These are phyloP conservation scores for Takakia lepidozioides DNA, from an alignment of 225 moss, liverwort and hornwort species.

Conservation along the genomic window DNA sequence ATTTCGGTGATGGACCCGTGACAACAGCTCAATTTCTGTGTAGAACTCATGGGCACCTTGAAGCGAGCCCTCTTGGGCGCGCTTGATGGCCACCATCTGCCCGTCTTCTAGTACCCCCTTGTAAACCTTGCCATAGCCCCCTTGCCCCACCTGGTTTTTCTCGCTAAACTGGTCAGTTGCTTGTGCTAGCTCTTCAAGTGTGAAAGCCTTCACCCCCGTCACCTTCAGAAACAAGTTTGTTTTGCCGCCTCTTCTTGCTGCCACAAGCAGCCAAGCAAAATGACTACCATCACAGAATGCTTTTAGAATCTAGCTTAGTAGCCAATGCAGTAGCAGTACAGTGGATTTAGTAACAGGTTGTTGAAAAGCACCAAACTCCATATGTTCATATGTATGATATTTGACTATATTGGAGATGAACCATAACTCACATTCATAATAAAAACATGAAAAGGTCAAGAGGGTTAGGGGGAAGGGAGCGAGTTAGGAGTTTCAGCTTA, in stretches of 20 bases:
- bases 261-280: conserved; percentile 6
- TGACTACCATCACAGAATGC: not conserved
- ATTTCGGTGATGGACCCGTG: conserved; percentile 68
- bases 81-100: conserved; percentile 48
- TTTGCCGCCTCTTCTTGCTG: conserved; percentile 23
- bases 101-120: conserved; percentile 24
- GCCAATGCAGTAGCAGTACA: no score
- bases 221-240: conserved; percentile 37
- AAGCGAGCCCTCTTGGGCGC: conserved; percentile 42
- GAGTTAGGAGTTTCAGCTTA: no score
- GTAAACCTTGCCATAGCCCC: conserved; percentile 71
- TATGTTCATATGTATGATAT: no score
- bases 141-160: conserved; percentile 29
- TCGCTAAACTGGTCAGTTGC: conserved; percentile 50
- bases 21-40: conserved; percentile 63
- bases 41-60: conserved; percentile 64
- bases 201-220: conserved; percentile 40
- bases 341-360: no score
- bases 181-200: conserved; percentile 34
- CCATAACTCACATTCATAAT: no score
- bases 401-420: no score
- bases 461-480: no score
- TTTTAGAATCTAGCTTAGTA: no score
- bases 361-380: no score
- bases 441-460: no score